Evolutionary conservation across 257 asterid genomes (phyloP).

Genomic region (Mitragyna speciosa): DNA sequence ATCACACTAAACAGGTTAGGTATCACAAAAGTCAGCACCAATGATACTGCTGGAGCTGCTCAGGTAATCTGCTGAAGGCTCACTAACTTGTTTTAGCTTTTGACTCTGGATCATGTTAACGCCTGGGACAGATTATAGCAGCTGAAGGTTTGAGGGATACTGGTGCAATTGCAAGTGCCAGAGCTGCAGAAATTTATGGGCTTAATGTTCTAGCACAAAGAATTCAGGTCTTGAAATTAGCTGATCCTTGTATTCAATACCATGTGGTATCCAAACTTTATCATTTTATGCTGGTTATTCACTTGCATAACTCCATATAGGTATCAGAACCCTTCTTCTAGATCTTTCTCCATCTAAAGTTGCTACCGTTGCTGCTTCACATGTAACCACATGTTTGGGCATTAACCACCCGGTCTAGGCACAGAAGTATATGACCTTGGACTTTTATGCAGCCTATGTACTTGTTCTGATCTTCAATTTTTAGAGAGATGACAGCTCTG

Average conservation of each 20-base stretch:
- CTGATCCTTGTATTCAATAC: not conserved
- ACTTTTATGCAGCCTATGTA: not conserved
- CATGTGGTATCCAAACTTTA: not conserved
- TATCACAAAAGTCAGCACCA: constrained; percentile 51
- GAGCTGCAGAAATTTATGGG: constrained; percentile 88
- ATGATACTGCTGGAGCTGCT: constrained; percentile 88
- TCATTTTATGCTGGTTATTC: not conserved
- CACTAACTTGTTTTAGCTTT: constrained; percentile 5
- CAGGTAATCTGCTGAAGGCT: constrained; percentile 50
- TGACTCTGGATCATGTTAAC: constrained; percentile 24
- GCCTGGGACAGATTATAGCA: constrained; percentile 62
- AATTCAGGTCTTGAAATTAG: constrained; percentile 58
- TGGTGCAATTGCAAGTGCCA: constrained; percentile 84
- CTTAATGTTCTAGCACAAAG: constrained; percentile 76
- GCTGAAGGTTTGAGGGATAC: constrained; percentile 58
- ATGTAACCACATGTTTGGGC: not conserved
- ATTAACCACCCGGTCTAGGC: not conserved
- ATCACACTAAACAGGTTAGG: constrained; percentile 52
- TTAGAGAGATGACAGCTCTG: too few relatives aligned
- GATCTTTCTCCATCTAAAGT: not conserved
- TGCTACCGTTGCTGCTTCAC: not conserved
- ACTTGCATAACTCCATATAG: not conserved
- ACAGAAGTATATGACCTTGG: not conserved
- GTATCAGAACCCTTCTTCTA: not conserved
- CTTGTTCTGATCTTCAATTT: too few relatives aligned